phyloP scores from a whole-genome alignment of 192 early-diverging fungal species.

The Backusella sp. region DNA sequence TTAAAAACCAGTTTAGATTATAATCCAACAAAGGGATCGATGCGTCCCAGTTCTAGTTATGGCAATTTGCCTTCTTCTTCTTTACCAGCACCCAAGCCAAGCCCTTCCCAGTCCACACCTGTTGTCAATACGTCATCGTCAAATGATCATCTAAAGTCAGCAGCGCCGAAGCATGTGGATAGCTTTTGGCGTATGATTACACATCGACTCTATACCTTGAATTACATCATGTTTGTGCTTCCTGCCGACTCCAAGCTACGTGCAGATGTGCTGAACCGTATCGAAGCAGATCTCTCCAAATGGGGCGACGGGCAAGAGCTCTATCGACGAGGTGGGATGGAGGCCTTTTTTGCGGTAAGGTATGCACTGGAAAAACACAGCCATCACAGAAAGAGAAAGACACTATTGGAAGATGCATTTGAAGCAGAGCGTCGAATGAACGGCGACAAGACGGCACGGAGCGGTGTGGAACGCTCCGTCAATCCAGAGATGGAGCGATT shows the following conservation, averaged over 20 bases:
- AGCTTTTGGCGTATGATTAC: slow-evolving; percentile 23
- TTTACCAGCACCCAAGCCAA: not conserved
- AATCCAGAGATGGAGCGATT: slow-evolving; percentile 7
- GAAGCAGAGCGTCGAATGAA: not conserved
- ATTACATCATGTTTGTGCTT: slow-evolving; percentile 30
- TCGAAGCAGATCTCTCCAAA: slow-evolving; percentile 4
- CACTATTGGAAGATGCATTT: slow-evolving; percentile 14
- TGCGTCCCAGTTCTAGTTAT: slow-evolving; percentile 4
- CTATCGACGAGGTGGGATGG: slow-evolving; percentile 19
- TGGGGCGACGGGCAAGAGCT: slow-evolving; percentile 4
- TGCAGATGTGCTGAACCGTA: not conserved
- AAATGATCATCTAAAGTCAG: not conserved
- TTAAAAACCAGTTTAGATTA: slow-evolving; percentile 24
- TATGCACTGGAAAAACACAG: slow-evolving; percentile 15
- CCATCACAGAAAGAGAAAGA: not conserved
- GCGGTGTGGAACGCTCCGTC: not conserved
- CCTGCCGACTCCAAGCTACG: slow-evolving; percentile 5
- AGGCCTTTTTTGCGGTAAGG: slow-evolving; percentile 27
- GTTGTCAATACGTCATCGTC: not conserved
- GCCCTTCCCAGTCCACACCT: not conserved
- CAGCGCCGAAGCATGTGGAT: slow-evolving; percentile 2
- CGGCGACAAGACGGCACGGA: not conserved
- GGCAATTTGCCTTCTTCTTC: not conserved
- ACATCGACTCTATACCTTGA: slow-evolving; percentile 33
- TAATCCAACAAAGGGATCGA: not conserved